Evolutionary conservation across 2,329 filamentous ascomycete species (phyloP), one percentile per base, ranked within the genome.

Genomic region (Botrytis elliptica): DNA sequence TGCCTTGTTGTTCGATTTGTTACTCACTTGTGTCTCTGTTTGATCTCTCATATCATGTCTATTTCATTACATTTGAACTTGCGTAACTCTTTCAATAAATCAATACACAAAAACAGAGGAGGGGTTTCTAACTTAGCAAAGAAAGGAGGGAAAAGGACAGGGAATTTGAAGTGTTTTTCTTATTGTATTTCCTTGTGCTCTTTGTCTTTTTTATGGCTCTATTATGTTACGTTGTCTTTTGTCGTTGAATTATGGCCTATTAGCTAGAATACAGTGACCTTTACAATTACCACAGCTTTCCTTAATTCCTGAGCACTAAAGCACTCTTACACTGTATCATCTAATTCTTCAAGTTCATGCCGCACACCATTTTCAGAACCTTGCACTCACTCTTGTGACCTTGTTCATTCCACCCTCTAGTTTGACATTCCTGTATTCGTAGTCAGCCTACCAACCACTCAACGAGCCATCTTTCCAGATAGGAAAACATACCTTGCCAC

Each of bases 361-460:
- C 49, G 25, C 52, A 46, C 22, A 77, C 74, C 29, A 70, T 74
- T 60, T 77, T 78, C 22, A 79, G 72, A 22, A 79, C 70, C 57
- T 79, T 80, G 59, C 79, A 80, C 46, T 80, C 78, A 8, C 70
- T 72, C 55, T 79, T 80, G 38, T 80, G 79, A 29, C 77, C 78
- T 18, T 74, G 76, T 29, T 78, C 74, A 68, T 52, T 77, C 79
- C 79, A 80, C 1, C 78, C 79, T 57, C 73, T 73, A 20, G 74
- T 70, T 67, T 80, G 79, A 67, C 79, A 80, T 20, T 76, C 75
- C 79, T 80, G n/a, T 57, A 42, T 44, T 36, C 33, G 57, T 52
- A n/a, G 40, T 55, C 52, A 72, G 40, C 25, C 49, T 29, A 59
- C n/a, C 38, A 42, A 67, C 49, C 25, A 52, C 36, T 65, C 33